phyloP scores from a whole-genome alignment of 2,329 filamentous ascomycete species.

The Ophiostoma sp. region DNA sequence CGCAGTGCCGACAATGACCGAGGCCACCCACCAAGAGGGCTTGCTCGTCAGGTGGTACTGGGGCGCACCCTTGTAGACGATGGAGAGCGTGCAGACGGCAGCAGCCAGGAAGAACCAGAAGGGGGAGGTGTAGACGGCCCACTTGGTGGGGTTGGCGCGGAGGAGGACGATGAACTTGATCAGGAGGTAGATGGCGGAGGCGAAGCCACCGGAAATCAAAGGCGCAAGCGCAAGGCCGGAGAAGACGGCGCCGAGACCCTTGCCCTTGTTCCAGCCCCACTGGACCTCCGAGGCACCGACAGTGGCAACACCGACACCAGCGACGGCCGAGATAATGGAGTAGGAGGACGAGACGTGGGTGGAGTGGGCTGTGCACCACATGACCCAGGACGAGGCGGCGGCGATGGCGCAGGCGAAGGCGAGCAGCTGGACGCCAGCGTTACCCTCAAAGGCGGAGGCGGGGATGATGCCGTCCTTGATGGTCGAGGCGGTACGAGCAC shows the following conservation, averaged over 20 bases:
- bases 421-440: constrained; percentile 67
- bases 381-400: constrained; percentile 70
- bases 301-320: constrained; percentile 68
- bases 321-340: constrained; percentile 68
- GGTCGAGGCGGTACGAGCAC: constrained; percentile 69
- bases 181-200: constrained; percentile 67
- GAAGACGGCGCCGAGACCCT: constrained; percentile 71
- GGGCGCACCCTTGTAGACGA: constrained; percentile 80
- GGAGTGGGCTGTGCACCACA: constrained; percentile 75
- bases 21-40: constrained; percentile 65
- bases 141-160: constrained; percentile 68
- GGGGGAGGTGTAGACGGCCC: constrained; percentile 72
- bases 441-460: constrained; percentile 54
- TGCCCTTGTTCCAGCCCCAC: constrained; percentile 69
- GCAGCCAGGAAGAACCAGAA: constrained; percentile 77
- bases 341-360: constrained; percentile 73
- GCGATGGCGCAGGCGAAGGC: constrained; percentile 66
- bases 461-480: constrained; percentile 80
- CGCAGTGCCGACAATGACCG: constrained; percentile 66
- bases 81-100: constrained; percentile 72
- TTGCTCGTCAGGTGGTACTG: constrained; percentile 65
- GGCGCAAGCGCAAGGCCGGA: constrained; percentile 72
- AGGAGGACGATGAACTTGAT: constrained; percentile 72
- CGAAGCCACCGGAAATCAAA: constrained; percentile 64
- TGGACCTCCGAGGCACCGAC: constrained; percentile 62